Conservation (phyloP, 768 basidiomycete species). For the Auricularia sp. region DNA sequence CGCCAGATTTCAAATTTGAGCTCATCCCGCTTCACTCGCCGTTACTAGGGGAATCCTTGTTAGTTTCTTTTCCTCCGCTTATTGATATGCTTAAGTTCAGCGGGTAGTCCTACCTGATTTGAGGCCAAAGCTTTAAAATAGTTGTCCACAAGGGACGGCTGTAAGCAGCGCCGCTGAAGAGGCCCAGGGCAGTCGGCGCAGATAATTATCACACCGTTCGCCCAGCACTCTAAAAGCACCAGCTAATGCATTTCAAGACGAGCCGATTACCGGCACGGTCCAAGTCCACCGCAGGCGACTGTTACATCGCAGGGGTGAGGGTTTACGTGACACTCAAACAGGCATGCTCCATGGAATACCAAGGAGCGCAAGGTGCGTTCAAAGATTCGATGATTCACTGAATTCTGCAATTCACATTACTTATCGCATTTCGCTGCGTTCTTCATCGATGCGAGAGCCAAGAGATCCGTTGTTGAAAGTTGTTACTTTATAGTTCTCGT, state of each 20-base stretch:
- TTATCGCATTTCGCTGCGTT: constrained; percentile 57
- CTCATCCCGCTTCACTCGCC: constrained; percentile 78
- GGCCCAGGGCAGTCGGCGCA: constrained; percentile 28
- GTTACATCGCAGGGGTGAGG: constrained; percentile 30
- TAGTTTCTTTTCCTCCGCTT: constrained; percentile 88
- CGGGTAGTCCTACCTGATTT: constrained; percentile 77
- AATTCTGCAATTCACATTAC: constrained; percentile 79
- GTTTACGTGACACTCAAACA: constrained; percentile 64
- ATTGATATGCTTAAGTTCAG: constrained; percentile 87
- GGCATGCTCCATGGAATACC: constrained; percentile 67
- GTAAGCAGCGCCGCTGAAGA: constrained; percentile 19
- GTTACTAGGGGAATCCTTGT: constrained; percentile 85
- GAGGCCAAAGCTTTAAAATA: constrained; percentile 42
- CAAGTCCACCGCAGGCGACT: constrained; percentile 11
- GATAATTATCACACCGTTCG: constrained; percentile 44
- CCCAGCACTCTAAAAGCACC: constrained; percentile 19
- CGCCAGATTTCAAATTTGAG: constrained; percentile 77
- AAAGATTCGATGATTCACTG: constrained; percentile 79
- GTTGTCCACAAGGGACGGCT: constrained; percentile 13
- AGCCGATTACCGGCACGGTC: constrained; percentile 21
- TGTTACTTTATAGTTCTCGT: constrained; percentile 19
- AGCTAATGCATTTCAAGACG: constrained; percentile 41
- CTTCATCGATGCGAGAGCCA: constrained; percentile 75
- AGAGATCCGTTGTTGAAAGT: constrained; percentile 60
- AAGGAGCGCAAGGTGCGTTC: constrained; percentile 71